These are phyloP conservation scores for Pulveroboletus sp. DNA, from an alignment of 768 basidiomycete species.

Conservation along the genomic window DNA sequence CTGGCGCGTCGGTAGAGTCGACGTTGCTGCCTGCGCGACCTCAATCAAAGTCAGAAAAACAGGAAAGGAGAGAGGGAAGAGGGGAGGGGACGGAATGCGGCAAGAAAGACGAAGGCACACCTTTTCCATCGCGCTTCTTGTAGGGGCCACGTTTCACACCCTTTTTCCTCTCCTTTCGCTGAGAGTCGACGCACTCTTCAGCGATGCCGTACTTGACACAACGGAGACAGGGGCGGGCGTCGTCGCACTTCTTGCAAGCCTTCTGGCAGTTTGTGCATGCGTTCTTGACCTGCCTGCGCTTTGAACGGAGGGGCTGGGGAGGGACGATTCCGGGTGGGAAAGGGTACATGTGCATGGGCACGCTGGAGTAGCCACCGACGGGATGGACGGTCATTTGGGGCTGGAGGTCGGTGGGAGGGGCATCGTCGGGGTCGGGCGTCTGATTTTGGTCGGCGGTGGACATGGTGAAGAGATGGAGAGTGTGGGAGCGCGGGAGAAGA, in stretches of 20 bases:
- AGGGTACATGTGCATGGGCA: conserved; percentile 70
- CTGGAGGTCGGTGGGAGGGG: conserved; percentile 36
- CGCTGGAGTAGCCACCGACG: conserved; percentile 43
- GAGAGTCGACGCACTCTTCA: conserved; percentile 85
- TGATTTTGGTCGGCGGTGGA: conserved; percentile 39
- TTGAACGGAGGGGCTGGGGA: conserved; percentile 55
- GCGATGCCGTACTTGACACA: conserved; percentile 88
- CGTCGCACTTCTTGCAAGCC: conserved; percentile 90
- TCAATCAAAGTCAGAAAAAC: conserved; percentile 45
- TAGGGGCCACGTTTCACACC: conserved; percentile 85
- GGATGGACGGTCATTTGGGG: conserved; percentile 52
- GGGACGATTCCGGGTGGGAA: conserved; percentile 49
- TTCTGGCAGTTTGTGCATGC: conserved; percentile 90
- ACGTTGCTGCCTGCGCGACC: conserved; percentile 57
- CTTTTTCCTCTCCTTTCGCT: conserved; percentile 89
- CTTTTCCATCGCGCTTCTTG: conserved; percentile 94
- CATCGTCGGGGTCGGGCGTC: conserved; percentile 39
- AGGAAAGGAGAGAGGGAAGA: conserved; percentile 3
- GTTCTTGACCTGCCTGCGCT: conserved; percentile 87
- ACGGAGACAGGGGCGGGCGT: conserved; percentile 86
- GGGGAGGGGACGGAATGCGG: conserved; percentile 11
- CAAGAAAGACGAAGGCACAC: conserved; percentile 45
- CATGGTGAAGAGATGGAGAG: conserved; percentile 19
- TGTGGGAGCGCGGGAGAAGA: conserved; percentile 33
- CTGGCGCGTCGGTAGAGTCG: conserved; percentile 42